Evolutionary conservation across 345 rosid genomes (phyloP), one percentile per base, ranked within the genome.

Genomic region (Viola odorata): DNA sequence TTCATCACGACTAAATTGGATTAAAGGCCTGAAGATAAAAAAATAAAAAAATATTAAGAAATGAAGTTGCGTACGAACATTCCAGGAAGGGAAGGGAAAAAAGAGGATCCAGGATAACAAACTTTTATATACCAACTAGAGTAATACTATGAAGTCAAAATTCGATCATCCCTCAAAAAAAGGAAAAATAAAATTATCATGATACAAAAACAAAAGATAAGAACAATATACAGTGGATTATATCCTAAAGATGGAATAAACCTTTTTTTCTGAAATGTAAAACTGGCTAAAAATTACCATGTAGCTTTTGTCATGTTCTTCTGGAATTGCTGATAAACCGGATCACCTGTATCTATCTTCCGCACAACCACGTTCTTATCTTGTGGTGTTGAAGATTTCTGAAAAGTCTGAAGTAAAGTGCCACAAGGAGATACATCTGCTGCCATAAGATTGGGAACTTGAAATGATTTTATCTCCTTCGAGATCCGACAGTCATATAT

Each of bases 341-440:
- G 58, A 69, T 78, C 96, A 45, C 97, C 96, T 2, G 79, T 80
- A 51, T 80, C 85, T 49, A 12, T 69, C 17, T 66, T 80, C 99
- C 97, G 85, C 64, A 90, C 66, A 45, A 78, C 67, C 49, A 88
- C 83, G 66, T 94, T 90, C 76, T 84, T 90, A 74, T 86, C 95
- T 76, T 90, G 91, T 0, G 96, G 95, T 8, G 81, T 71, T 45
- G 82, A 61, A 5, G 90, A 63, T 70, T 88, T 90, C 77, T 90
- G 99, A 71, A 94, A 94, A 12, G 96, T 86, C 70, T 87, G 97
- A 50, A 90, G 84, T 60, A 80, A 90, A 59, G 91, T 83, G 69
- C 97, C 97, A 3, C 82, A 45, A 0, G 99, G 91, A 8, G 99
- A 94, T 67, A 90, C 60, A 37, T 79, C 62, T 36, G 91, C 81